Percentiles rank a stretch among this genome's conserved stretches.
Evolutionary conservation across 2,329 filamentous ascomycete species (phyloP).

Genomic region (Venturia aucupariae): DNA sequence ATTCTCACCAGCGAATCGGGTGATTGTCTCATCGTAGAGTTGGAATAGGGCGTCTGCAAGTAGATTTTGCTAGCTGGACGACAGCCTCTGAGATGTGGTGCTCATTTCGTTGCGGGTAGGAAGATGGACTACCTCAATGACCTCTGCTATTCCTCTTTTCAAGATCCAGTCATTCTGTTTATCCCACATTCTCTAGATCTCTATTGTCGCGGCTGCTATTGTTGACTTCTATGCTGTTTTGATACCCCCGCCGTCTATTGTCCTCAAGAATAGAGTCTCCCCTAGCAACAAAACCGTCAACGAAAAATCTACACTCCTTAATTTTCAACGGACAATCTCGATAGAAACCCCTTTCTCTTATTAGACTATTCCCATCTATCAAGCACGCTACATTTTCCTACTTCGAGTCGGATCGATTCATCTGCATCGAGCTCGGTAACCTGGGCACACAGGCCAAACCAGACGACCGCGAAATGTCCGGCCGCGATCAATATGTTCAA

Average conservation of each 20-base stretch:
- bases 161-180: not conserved
- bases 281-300: not conserved
- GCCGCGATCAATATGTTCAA: not conserved
- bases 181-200: not conserved
- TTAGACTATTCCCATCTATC: not conserved
- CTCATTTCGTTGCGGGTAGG: not conserved
- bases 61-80: not conserved
- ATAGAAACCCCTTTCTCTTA: too few relatives aligned
- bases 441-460: not conserved
- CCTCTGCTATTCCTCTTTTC: not conserved
- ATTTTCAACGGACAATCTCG: not conserved
- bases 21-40: not conserved
- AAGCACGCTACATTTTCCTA: not conserved
- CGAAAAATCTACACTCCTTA: not conserved
- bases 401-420: not conserved
- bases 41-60: constrained; percentile 3
- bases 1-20: not conserved
- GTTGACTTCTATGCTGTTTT: not conserved
- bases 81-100: not conserved
- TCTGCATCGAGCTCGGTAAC: not conserved
- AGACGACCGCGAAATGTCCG: not conserved
- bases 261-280: not conserved
- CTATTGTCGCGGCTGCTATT: not conserved
- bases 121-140: not conserved
- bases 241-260: constrained; percentile 5